Conservation (phyloP, 1,139 yeast genomes). For the Arxiozyma telluris region DNA sequence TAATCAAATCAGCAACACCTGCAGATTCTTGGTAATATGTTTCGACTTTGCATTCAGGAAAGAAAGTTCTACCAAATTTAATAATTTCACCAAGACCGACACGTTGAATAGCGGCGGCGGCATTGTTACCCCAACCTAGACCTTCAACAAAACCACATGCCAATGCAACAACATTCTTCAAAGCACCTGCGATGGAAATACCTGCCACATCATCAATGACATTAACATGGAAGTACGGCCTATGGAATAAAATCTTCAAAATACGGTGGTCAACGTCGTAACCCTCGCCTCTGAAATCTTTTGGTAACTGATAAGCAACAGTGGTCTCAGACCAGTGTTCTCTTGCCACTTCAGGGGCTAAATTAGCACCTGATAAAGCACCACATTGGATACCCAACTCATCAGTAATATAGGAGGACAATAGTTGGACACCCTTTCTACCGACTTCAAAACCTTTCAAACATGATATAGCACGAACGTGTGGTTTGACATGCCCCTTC, state of each 20-base stretch:
- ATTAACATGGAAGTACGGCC: constrained; percentile 90
- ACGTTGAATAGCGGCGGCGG: constrained; percentile 94
- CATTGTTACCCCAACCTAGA: constrained; percentile 96
- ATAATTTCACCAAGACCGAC: constrained; percentile 84
- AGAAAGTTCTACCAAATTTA: constrained; percentile 66
- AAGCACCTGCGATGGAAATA: constrained; percentile 88
- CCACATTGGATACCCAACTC: constrained; percentile 83
- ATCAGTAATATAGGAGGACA: constrained; percentile 66
- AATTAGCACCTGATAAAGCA: constrained; percentile 88
- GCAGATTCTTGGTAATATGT: constrained; percentile 90
- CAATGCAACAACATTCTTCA: constrained; percentile 87
- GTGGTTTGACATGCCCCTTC: constrained; percentile 59
- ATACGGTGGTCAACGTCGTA: constrained; percentile 62
- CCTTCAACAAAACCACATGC: constrained; percentile 97
- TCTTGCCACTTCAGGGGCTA: constrained; percentile 90
- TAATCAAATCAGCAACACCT: constrained; percentile 94
- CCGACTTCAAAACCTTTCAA: constrained; percentile 84
- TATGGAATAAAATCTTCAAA: constrained; percentile 74
- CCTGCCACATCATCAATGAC: constrained; percentile 89
- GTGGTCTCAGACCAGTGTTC: constrained; percentile 95
- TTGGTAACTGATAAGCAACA: constrained; percentile 75
- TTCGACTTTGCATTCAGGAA: constrained; percentile 59
- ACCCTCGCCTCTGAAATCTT: constrained; percentile 59
- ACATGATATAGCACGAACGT: constrained; percentile 81
- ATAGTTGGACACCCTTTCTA: constrained; percentile 68